Percentiles rank a stretch among this genome's conserved stretches.
phyloP scores from a whole-genome alignment of 371 early-diverging fungal species.

The Mortierella sp. region DNA sequence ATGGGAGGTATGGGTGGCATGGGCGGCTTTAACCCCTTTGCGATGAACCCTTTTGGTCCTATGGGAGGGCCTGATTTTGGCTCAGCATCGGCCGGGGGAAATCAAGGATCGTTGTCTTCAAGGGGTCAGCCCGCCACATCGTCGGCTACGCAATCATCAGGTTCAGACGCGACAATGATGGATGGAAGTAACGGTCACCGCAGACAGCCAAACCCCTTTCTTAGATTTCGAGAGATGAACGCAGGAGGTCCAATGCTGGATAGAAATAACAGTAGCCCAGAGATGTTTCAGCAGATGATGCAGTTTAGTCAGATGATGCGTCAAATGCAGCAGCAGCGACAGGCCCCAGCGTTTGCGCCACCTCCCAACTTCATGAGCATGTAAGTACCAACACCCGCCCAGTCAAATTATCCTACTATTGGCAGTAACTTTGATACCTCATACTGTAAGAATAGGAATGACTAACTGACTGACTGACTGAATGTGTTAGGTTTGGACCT shows the following conservation, averaged over 20 bases:
- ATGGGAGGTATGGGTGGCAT: neutral
- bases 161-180: slow-evolving; percentile 43
- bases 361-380: too few relatives aligned
- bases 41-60: slow-evolving; percentile 21
- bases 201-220: slow-evolving; percentile 40
- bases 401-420: too few relatives aligned
- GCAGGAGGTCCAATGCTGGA: slow-evolving; percentile 19
- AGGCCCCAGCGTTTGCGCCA: slow-evolving; percentile 5
- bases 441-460: too few relatives aligned
- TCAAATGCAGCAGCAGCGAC: slow-evolving; percentile 53
- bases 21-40: slow-evolving; percentile 34
- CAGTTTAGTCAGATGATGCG: slow-evolving; percentile 54
- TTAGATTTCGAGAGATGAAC: slow-evolving; percentile 38
- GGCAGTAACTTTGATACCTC: too few relatives aligned
- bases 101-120: too few relatives aligned
- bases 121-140: neutral
- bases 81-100: neutral
- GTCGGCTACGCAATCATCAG: neutral
- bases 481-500: slow-evolving; percentile 21
- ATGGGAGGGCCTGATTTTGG: slow-evolving; percentile 8
- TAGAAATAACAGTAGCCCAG: slow-evolving; percentile 26
- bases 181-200: slow-evolving; percentile 8
- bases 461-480: too few relatives aligned
- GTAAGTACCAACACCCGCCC: too few relatives aligned
- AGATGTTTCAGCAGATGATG: slow-evolving; percentile 53